A percentile compares a stretch with the other conserved stretches of the same genome.
phyloP scores from a whole-genome alignment of 2,329 filamentous ascomycete species.

The Paracamarosporium sp. region DNA sequence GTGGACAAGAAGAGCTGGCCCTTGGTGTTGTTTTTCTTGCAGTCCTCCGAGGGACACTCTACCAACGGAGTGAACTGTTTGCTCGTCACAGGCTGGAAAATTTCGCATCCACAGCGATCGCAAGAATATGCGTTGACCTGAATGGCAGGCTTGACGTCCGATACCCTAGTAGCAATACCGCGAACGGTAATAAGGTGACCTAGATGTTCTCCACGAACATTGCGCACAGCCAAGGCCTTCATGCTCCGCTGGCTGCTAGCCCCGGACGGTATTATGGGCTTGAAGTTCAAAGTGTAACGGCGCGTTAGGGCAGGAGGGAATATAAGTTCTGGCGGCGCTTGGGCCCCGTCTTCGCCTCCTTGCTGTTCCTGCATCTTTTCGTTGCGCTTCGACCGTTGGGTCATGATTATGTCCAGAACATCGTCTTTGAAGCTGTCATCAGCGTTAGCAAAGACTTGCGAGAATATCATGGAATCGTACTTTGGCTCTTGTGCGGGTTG shows the following conservation, averaged over 20 bases:
- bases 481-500: slow-evolving; percentile 77
- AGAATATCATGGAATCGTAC: slow-evolving; percentile 55
- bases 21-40: slow-evolving; percentile 87
- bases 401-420: slow-evolving; percentile 95
- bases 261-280: slow-evolving; percentile 78
- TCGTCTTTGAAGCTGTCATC: slow-evolving; percentile 88
- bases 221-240: slow-evolving; percentile 84
- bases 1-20: slow-evolving; percentile 93
- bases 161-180: slow-evolving; percentile 92
- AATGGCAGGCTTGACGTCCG: slow-evolving; percentile 97
- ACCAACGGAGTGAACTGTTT: slow-evolving; percentile 89
- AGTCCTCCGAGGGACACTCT: slow-evolving; percentile 89
- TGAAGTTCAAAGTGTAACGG: slow-evolving; percentile 95
- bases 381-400: slow-evolving; percentile 85
- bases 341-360: slow-evolving; percentile 56
- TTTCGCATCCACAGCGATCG: slow-evolving; percentile 93
- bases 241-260: slow-evolving; percentile 65
- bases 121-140: slow-evolving; percentile 98
- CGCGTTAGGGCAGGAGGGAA: slow-evolving; percentile 93
- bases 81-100: slow-evolving; percentile 93
- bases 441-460: slow-evolving; percentile 28
- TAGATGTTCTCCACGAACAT: slow-evolving; percentile 91
- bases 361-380: slow-evolving; percentile 67
- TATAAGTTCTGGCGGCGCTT: slow-evolving; percentile 73
- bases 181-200: slow-evolving; percentile 93